Evolutionary conservation across 2,329 filamentous ascomycete species (phyloP).

Genomic region (Rachicladosporium sp.): DNA sequence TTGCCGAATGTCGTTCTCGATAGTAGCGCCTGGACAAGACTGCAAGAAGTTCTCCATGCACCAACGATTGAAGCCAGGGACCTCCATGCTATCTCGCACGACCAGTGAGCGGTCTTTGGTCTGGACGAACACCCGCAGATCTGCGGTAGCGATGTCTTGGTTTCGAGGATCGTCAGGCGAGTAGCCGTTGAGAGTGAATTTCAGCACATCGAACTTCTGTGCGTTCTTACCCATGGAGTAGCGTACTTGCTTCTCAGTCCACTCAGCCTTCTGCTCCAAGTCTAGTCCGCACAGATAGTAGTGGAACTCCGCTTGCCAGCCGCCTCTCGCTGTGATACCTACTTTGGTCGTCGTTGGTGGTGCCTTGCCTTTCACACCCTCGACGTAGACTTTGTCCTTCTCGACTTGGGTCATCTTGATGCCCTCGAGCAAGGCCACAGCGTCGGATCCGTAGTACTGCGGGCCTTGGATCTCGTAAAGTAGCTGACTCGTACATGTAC

Average conservation of each 20-base stretch:
- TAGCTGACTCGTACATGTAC: constrained; percentile 41
- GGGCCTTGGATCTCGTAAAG: constrained; percentile 45
- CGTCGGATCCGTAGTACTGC: constrained; percentile 46
- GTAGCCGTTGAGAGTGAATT: constrained; percentile 29
- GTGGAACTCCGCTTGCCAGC: constrained; percentile 35
- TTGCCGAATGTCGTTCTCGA: constrained; percentile 25
- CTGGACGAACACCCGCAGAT: constrained; percentile 31
- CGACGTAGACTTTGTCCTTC: constrained; percentile 37
- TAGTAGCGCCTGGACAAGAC: constrained; percentile 21
- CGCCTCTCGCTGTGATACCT: constrained; percentile 35
- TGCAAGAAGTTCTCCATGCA: constrained; percentile 31
- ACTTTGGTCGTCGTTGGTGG: constrained; percentile 41
- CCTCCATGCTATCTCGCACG: constrained; percentile 17
- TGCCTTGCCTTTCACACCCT: constrained; percentile 30
- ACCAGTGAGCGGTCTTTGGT: constrained; percentile 16
- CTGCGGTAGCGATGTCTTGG: constrained; percentile 38
- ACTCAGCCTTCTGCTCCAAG: constrained; percentile 33
- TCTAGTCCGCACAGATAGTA: constrained; percentile 35
- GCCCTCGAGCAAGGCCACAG: constrained; percentile 40
- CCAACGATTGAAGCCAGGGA: constrained; percentile 22
- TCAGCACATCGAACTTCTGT: constrained; percentile 24
- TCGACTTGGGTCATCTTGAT: constrained; percentile 41
- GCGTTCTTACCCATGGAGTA: constrained; percentile 24
- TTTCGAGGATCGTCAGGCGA: constrained; percentile 31
- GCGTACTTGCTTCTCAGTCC: constrained; percentile 34